phyloP scores from a whole-genome alignment of 1,139 yeast species.

The Pichia sp. region DNA sequence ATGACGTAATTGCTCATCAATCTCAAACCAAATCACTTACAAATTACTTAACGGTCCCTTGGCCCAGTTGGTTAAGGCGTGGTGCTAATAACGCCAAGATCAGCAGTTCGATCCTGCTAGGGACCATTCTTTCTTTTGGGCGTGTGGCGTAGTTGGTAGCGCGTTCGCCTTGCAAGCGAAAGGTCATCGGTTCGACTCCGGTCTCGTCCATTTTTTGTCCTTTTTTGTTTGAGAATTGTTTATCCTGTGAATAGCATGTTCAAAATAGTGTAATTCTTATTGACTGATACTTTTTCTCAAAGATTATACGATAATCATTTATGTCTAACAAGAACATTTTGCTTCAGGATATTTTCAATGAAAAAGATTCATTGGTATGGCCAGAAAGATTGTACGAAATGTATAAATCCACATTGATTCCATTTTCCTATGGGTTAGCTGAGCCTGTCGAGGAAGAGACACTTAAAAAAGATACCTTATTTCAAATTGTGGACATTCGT shows the following conservation, averaged over 20 bases:
- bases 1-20: no score
- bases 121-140: conserved; percentile 39
- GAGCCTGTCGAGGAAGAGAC: conserved; percentile 7
- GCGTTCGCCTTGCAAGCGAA: conserved; percentile 62
- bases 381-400: background rate
- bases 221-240: no score
- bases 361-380: background rate
- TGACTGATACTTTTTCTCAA: no score
- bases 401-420: conserved; percentile 1
- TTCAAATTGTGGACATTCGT: conserved; percentile 35
- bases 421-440: conserved; percentile 11
- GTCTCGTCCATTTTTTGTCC: conserved; percentile 5
- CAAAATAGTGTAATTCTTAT: no score
- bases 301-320: background rate
- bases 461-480: conserved; percentile 20
- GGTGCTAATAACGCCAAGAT: conserved; percentile 69
- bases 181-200: conserved; percentile 62
- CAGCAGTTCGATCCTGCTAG: conserved; percentile 58
- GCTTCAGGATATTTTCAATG: background rate
- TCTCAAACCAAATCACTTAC: no score
- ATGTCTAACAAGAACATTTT: background rate
- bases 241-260: no score
- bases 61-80: conserved; percentile 91
- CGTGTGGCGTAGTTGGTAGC: conserved; percentile 63
- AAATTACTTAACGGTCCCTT: conserved; percentile 68